Conservation (phyloP, 2,329 filamentous ascomycete genomes). For the Monascus ruber region DNA sequence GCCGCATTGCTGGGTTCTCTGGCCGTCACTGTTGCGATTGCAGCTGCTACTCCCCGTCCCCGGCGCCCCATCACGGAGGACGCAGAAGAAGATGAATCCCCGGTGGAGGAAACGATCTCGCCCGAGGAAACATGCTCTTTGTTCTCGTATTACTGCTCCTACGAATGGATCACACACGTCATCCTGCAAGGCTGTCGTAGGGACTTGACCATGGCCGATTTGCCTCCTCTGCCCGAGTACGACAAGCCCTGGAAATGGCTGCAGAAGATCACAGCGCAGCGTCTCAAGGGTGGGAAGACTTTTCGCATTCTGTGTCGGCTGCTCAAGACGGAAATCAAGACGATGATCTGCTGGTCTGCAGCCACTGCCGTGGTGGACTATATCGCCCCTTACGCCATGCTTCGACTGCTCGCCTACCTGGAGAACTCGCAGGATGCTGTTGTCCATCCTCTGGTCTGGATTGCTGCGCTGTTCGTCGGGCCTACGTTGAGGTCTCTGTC, state of each 20-base stretch:
- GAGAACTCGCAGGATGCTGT: slow-evolving; percentile 34
- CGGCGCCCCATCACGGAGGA: slow-evolving; percentile 6
- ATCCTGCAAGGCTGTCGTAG: slow-evolving; percentile 17
- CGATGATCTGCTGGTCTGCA: slow-evolving; percentile 17
- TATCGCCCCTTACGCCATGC: slow-evolving; percentile 44
- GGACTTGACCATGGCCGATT: slow-evolving; percentile 20
- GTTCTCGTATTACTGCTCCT: slow-evolving; percentile 22
- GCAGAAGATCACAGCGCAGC: slow-evolving; percentile 12
- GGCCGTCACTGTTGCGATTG: slow-evolving; percentile 7
- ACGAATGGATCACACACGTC: slow-evolving; percentile 22
- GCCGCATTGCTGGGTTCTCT: slow-evolving; percentile 8
- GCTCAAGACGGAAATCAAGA: slow-evolving; percentile 14
- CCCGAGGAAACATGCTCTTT: slow-evolving; percentile 22
- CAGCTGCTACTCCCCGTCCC: slow-evolving; percentile 10
- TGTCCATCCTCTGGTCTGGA: slow-evolving; percentile 43
- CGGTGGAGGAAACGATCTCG: slow-evolving; percentile 7
- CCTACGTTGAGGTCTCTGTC: slow-evolving; percentile 39
- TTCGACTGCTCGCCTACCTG: slow-evolving; percentile 43
- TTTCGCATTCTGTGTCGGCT: slow-evolving; percentile 14
- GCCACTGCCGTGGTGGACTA: slow-evolving; percentile 32
- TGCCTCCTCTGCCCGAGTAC: slow-evolving; percentile 20
- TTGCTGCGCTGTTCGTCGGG: slow-evolving; percentile 43
- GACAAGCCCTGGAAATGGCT: slow-evolving; percentile 18
- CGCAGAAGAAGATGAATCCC: slow-evolving; percentile 6
- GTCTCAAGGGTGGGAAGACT: slow-evolving; percentile 16